These are phyloP conservation scores for Colletotrichum salicis DNA, from an alignment of 2,329 filamentous ascomycete genomes.

Conservation along the genomic window DNA sequence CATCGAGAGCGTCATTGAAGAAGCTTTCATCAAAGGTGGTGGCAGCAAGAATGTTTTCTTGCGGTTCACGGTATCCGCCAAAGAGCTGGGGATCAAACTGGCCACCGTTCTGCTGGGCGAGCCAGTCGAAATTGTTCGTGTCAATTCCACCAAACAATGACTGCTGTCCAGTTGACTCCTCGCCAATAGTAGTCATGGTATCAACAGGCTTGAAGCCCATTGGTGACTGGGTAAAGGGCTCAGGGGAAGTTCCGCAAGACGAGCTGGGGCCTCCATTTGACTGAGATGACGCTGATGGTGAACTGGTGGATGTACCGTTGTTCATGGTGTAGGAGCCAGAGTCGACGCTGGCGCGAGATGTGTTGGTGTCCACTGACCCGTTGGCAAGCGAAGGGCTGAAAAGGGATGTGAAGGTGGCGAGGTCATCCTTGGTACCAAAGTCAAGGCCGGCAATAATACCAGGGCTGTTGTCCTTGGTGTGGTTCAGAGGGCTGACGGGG, in stretches of 20 bases:
- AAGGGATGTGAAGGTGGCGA: slow-evolving; percentile 66
- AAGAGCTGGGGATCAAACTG: slow-evolving; percentile 93
- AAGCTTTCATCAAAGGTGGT: slow-evolving; percentile 77
- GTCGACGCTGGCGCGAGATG: slow-evolving; percentile 62
- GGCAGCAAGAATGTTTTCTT: slow-evolving; percentile 79
- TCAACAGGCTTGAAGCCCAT: slow-evolving; percentile 72
- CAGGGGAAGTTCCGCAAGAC: slow-evolving; percentile 81
- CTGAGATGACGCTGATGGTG: slow-evolving; percentile 71
- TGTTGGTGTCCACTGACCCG: slow-evolving; percentile 51
- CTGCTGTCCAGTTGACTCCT: slow-evolving; percentile 60
- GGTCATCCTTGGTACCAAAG: slow-evolving; percentile 55
- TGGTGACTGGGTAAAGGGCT: slow-evolving; percentile 79
- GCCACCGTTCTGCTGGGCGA: slow-evolving; percentile 82
- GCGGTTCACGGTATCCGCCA: slow-evolving; percentile 89
- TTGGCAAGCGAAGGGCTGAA: slow-evolving; percentile 66
- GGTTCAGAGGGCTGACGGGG: slow-evolving; percentile 48
- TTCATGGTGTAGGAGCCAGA: slow-evolving; percentile 59
- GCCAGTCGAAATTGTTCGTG: slow-evolving; percentile 74
- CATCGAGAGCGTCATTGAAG: slow-evolving; percentile 81
- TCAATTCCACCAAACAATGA: slow-evolving; percentile 55
- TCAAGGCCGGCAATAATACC: slow-evolving; percentile 44
- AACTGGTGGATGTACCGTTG: slow-evolving; percentile 68
- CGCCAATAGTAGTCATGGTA: slow-evolving; percentile 72
- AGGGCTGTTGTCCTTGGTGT: slow-evolving; percentile 43
- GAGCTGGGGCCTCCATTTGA: slow-evolving; percentile 69